Conservation (phyloP, 345 rosid genomes). For the Camelina neglecta region DNA sequence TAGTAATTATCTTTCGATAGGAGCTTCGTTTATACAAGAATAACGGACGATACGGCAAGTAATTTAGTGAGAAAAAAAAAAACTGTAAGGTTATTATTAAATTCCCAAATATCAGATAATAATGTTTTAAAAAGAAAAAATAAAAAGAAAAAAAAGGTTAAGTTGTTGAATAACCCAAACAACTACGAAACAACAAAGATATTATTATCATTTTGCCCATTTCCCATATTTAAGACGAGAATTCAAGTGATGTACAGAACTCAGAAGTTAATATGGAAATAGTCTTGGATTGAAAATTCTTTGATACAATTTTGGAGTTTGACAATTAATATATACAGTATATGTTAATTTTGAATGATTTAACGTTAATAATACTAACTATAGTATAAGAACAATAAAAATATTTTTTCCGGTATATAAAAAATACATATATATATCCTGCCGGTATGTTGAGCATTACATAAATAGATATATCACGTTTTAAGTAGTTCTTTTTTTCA, state of each 20-base stretch:
- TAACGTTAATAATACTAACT: too few species aligned
- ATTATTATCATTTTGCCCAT: too few species aligned
- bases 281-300: neutral
- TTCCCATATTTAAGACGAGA: neutral
- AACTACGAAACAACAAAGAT: neutral
- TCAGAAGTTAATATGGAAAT: neutral
- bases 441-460: neutral
- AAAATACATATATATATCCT: neutral
- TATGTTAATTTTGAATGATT: neutral
- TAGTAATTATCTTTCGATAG: conserved; percentile 33
- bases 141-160: neutral
- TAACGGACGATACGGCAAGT: conserved; percentile 34
- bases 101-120: neutral
- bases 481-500: neutral
- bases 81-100: conserved; percentile 11
- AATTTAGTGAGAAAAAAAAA: conserved; percentile 1
- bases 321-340: too few species aligned
- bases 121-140: neutral
- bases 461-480: neutral
- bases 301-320: neutral
- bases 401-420: too few species aligned
- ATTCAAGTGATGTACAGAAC: neutral
- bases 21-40: too few species aligned
- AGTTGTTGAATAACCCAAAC: neutral
- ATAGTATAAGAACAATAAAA: too few species aligned